Percentiles rank a stretch among this genome's conserved stretches.
Conservation (phyloP, 768 basidiomycete genomes). For the Rhodocollybia butyracea region DNA sequence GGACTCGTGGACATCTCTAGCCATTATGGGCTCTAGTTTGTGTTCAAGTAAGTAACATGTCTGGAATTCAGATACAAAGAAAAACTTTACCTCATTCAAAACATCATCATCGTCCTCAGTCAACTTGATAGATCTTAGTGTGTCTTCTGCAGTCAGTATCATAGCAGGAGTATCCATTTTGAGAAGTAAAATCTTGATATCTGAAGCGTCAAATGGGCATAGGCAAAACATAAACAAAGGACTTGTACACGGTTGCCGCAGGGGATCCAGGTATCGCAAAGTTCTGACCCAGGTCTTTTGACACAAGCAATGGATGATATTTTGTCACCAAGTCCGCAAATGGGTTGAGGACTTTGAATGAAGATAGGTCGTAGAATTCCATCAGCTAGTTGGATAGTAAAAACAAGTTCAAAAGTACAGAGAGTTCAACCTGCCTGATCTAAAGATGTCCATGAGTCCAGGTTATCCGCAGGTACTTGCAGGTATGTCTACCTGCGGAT, state of each 20-base stretch:
- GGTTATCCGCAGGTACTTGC: too few relatives aligned
- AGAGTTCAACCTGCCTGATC: constrained; percentile 46
- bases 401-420: too few relatives aligned
- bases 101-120: constrained; percentile 52
- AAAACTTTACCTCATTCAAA: constrained; percentile 62
- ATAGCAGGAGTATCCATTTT: constrained; percentile 46
- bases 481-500: too few relatives aligned
- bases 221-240: neutral
- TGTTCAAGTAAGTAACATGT: constrained; percentile 23
- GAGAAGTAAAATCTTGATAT: constrained; percentile 40
- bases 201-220: neutral
- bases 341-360: constrained; percentile 60
- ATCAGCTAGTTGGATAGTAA: too few relatives aligned
- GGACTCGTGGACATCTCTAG: too few relatives aligned
- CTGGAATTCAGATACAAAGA: neutral
- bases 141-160: constrained; percentile 52
- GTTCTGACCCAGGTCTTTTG: constrained; percentile 34
- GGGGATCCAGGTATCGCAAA: constrained; percentile 62
- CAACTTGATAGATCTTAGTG: constrained; percentile 40
- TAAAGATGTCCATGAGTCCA: too few relatives aligned
- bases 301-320: constrained; percentile 60
- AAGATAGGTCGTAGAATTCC: constrained; percentile 65
- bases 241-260: constrained; percentile 52
- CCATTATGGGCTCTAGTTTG: too few relatives aligned
- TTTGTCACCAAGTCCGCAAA: constrained; percentile 53